Evolutionary conservation across 106 monocot species (phyloP), one percentile per base, ranked within the genome.

Genomic region (Narthecium ossifragum): DNA sequence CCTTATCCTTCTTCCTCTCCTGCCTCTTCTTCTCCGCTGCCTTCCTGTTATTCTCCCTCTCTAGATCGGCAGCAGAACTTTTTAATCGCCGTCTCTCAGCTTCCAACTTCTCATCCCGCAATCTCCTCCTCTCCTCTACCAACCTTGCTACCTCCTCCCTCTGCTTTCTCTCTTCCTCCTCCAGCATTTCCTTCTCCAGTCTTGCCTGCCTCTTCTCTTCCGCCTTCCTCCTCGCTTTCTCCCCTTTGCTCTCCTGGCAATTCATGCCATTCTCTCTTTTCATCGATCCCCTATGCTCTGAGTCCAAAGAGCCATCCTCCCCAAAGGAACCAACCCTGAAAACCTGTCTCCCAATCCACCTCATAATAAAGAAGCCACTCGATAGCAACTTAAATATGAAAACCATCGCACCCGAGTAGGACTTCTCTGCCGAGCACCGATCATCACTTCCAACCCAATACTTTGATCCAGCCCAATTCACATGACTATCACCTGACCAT

Each of bases 81-180:
- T 70, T 74, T 3, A 47, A 68, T 0, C 59, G 55, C 32, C 60
- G 73, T 69, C 60, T 80, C 69, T 89, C 89, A 26, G 89, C 83
- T 51, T 83, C 88, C 51, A 75, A 46, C 45, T 61, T 84, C 48
- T 84, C 88, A 60, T 88, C 94, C 31, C 94, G 66, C 22, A 90
- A 23, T 56, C 67, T 94, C 65, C 85, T 85, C 52, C 81, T 52
- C 34, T 94, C 94, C 49, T 94, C 94, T 13, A 94, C 85, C 27
- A 94, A 66, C 58, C 86, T 75, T 4, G 94, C 85, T 29, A 94
- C 79, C 60, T 94, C 94, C 60, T 94, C 94, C 40, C 89, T 74
- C 46, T 94, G 94, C 65, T 86, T 94, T 40, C 89, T 83, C 62
- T 94, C 94, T 50, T 94, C 94, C 61, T 86, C 89, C 57, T 94